Percentiles rank a stretch among this genome's conserved stretches.
Evolutionary conservation across 78 protist genomes (phyloP).

Genomic region (Bigelowiella natans): DNA sequence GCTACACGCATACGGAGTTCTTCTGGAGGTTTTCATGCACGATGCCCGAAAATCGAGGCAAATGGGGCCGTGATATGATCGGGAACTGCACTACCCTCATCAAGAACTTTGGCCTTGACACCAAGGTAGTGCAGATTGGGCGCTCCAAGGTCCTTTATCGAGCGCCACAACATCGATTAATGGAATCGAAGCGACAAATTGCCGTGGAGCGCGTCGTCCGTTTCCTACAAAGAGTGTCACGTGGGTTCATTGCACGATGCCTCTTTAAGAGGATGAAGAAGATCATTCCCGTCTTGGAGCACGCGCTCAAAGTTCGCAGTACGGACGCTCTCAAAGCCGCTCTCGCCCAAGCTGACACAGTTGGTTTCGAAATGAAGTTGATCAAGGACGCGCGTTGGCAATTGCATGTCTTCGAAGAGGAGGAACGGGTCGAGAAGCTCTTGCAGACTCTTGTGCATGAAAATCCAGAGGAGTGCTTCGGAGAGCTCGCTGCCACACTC

Average conservation of each 20-base stretch:
- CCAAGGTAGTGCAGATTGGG: background rate
- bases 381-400: background rate
- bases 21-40: background rate
- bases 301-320: background rate
- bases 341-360: background rate
- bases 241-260: background rate
- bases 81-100: background rate
- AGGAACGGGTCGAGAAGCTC: background rate
- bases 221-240: background rate
- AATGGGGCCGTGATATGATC: background rate
- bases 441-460: background rate
- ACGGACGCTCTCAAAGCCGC: background rate
- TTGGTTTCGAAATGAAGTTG: conserved; percentile 9
- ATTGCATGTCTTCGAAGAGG: background rate
- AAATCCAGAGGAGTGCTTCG: background rate
- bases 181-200: background rate
- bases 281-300: background rate
- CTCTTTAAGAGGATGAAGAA: background rate
- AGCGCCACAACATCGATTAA: background rate
- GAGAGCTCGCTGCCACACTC: background rate
- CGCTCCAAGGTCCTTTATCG: conserved; percentile 4
- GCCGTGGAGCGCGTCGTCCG: background rate
- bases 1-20: background rate
- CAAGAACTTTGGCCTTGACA: background rate
- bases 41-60: background rate